Evolutionary conservation across 2,329 filamentous ascomycete genomes (phyloP).

Genomic region (Colletotrichum viniferum): DNA sequence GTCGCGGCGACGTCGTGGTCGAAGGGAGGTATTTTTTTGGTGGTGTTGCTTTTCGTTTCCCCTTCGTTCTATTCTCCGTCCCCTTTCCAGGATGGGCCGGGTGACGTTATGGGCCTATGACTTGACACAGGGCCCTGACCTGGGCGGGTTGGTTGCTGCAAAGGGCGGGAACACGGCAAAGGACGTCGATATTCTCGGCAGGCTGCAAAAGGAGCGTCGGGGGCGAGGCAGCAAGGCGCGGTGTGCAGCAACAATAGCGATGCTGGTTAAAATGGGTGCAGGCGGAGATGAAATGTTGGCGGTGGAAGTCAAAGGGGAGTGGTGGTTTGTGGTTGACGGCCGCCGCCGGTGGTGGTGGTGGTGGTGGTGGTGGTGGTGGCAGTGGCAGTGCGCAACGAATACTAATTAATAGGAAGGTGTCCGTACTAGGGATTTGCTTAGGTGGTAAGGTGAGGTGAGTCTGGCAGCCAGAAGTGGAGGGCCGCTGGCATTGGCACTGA

Average conservation of each 20-base stretch:
- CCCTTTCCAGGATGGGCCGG: constrained; percentile 17
- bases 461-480: not conserved
- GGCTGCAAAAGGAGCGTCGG: constrained; percentile 14
- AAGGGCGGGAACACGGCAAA: not conserved
- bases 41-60: constrained; percentile 16
- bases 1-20: not conserved
- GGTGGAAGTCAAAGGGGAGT: not conserved
- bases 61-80: constrained; percentile 19
- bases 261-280: constrained; percentile 5
- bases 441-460: not conserved
- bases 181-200: not conserved
- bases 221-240: not conserved
- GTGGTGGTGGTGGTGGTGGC: not conserved
- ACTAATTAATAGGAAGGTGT: not conserved
- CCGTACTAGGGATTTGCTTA: not conserved
- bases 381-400: not conserved
- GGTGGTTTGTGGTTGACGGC: not conserved
- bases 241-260: constrained; percentile 3
- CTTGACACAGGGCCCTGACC: constrained; percentile 15
- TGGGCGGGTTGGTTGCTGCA: not conserved
- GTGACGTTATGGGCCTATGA: constrained; percentile 21
- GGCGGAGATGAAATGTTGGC: constrained; percentile 4
- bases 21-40: not conserved
- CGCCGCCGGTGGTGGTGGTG: too few species aligned
- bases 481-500: not conserved